Evolutionary conservation across 2,329 filamentous ascomycete genomes (phyloP).

Genomic region (Neonectria hederae): DNA sequence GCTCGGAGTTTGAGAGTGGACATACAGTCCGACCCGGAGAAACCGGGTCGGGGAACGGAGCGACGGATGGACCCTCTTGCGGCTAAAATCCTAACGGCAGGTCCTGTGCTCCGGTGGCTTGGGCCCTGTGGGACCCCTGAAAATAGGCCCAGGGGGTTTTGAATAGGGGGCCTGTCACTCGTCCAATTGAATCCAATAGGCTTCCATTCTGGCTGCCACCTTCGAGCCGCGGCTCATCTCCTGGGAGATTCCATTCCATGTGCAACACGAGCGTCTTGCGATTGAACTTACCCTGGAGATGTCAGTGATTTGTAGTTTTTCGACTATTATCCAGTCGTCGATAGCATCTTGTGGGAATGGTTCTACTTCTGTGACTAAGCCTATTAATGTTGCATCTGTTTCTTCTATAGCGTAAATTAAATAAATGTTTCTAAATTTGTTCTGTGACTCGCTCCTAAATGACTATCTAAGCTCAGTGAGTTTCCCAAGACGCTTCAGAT

Average conservation of each 20-base stretch:
- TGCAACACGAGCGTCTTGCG: neutral
- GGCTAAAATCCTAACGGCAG: slow-evolving; percentile 3
- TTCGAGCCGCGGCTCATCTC: neutral
- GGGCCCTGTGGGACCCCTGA: slow-evolving; percentile 31
- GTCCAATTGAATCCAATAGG: neutral
- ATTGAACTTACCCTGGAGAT: neutral
- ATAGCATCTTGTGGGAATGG: neutral
- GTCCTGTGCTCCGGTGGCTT: slow-evolving; percentile 11
- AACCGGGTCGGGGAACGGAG: slow-evolving; percentile 36
- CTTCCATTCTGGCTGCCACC: neutral
- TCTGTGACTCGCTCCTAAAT: no score
- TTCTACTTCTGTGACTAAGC: no score
- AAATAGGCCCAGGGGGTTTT: neutral
- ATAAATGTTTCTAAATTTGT: no score
- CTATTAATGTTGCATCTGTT: no score
- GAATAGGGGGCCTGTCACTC: slow-evolving; percentile 35
- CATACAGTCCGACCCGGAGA: slow-evolving; percentile 5
- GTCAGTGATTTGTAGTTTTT: neutral
- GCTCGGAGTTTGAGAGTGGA: neutral
- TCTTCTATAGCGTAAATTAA: no score
- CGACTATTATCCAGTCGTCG: neutral
- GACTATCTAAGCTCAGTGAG: no score
- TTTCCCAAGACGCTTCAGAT: no score
- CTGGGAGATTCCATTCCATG: neutral
- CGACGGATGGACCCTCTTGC: slow-evolving; percentile 2